Evolutionary conservation across 2,329 filamentous ascomycete species (phyloP).

Genomic region (Lasiodiplodia sp.): DNA sequence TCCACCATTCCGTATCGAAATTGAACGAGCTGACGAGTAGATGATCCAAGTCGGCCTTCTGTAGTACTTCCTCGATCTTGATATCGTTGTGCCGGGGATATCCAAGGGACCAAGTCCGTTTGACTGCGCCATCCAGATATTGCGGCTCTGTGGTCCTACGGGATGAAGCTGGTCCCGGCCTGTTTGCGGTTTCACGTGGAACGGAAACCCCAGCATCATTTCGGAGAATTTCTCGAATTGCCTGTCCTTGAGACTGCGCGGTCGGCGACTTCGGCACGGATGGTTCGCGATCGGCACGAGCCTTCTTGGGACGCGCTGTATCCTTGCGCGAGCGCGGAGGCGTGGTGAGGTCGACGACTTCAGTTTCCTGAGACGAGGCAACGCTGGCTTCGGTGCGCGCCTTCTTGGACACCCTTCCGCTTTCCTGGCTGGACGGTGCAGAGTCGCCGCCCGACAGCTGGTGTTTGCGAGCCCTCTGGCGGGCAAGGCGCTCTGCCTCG

Average conservation of each 20-base stretch:
- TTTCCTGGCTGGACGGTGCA: neutral
- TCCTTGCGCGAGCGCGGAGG: conserved; percentile 11
- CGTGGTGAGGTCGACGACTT: neutral
- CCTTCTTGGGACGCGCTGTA: neutral
- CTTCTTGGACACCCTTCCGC: neutral
- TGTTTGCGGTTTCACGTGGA: neutral
- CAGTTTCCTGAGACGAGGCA: neutral
- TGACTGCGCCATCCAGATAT: conserved; percentile 71
- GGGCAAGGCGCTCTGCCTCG: conserved; percentile 82
- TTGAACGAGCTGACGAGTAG: conserved; percentile 88
- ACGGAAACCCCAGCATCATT: neutral
- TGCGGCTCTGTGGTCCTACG: conserved; percentile 37
- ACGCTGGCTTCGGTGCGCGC: neutral
- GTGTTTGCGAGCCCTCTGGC: conserved; percentile 68
- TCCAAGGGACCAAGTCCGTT: conserved; percentile 79
- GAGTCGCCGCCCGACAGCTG: conserved; percentile 42
- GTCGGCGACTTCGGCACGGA: neutral
- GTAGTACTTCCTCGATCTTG: conserved; percentile 85
- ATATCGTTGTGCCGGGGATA: conserved; percentile 75
- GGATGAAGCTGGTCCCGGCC: neutral
- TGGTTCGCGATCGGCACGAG: neutral
- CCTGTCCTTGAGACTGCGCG: neutral
- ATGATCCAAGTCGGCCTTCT: conserved; percentile 73
- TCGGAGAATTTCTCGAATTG: neutral
- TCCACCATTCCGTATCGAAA: conserved; percentile 86